Conservation (phyloP, 768 basidiomycete genomes). For the Tricholoma matsutake region DNA sequence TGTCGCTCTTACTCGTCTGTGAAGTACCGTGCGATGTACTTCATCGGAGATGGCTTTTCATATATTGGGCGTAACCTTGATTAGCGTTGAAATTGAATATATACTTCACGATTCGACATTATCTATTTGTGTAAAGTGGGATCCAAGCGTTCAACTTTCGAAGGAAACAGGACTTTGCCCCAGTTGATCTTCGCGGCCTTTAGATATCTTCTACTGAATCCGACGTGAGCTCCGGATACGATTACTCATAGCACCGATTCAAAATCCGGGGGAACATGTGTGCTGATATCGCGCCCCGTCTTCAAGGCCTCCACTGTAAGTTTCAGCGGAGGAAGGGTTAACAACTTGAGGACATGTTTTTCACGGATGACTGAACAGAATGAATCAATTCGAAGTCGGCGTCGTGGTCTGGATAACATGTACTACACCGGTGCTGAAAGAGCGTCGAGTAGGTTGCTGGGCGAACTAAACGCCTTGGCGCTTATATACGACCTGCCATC, state of each 20-base stretch:
- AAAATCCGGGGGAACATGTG: not conserved
- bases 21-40: not conserved
- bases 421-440: not conserved
- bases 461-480: not conserved
- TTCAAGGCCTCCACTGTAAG: not conserved
- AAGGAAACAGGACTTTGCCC: not conserved
- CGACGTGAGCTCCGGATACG: no score
- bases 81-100: constrained; percentile 4
- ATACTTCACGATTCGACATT: not conserved
- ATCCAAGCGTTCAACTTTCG: no score
- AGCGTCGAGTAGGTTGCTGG: not conserved
- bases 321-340: not conserved
- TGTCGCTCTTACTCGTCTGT: not conserved
- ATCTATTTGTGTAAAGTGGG: no score
- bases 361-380: not conserved
- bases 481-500: not conserved
- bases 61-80: not conserved
- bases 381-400: not conserved
- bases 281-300: not conserved
- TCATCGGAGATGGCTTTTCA: not conserved
- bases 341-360: not conserved
- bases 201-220: not conserved
- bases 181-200: not conserved
- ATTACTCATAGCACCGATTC: no score
- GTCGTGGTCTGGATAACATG: not conserved